phyloP scores from a whole-genome alignment of 1,139 yeast genomes.

The Sugiyamaella neomexicana region DNA sequence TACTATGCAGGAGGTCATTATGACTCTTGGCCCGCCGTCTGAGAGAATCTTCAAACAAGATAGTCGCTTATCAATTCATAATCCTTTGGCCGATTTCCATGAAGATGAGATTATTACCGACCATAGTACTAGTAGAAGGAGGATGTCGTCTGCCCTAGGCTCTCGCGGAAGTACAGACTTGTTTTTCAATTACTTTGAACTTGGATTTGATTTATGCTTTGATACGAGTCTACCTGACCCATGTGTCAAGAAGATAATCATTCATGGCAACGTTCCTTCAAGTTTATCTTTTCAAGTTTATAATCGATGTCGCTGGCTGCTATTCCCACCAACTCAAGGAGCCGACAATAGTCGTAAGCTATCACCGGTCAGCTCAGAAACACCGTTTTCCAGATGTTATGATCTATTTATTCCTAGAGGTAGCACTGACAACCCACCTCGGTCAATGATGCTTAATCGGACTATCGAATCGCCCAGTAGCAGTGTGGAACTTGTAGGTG shows the following conservation, averaged over 20 bases:
- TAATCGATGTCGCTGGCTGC: slow-evolving; percentile 37
- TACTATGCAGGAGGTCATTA: slow-evolving; percentile 36
- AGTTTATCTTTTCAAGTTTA: slow-evolving; percentile 36
- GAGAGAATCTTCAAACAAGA: slow-evolving; percentile 38
- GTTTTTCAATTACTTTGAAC: slow-evolving; percentile 37
- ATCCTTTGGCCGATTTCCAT: slow-evolving; percentile 28
- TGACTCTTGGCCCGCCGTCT: slow-evolving; percentile 38
- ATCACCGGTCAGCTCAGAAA: slow-evolving; percentile 25
- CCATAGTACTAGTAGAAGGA: neutral
- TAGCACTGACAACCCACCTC: slow-evolving; percentile 17
- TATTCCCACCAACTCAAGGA: slow-evolving; percentile 14
- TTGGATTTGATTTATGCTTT: slow-evolving; percentile 39
- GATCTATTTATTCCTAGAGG: slow-evolving; percentile 12
- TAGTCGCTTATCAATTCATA: slow-evolving; percentile 35
- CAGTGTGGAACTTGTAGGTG: slow-evolving; percentile 36
- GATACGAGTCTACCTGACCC: slow-evolving; percentile 31
- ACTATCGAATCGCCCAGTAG: slow-evolving; percentile 34
- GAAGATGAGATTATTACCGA: slow-evolving; percentile 21
- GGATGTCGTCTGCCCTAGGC: neutral
- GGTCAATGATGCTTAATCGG: slow-evolving; percentile 34
- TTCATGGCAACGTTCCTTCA: slow-evolving; percentile 40
- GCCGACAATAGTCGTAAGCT: neutral
- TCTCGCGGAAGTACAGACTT: slow-evolving; percentile 19
- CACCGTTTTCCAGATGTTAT: slow-evolving; percentile 22
- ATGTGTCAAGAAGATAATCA: slow-evolving; percentile 34